phyloP scores from a whole-genome alignment of 176 grass and related monocot genomes.

The Cenchrus fungigraminus region DNA sequence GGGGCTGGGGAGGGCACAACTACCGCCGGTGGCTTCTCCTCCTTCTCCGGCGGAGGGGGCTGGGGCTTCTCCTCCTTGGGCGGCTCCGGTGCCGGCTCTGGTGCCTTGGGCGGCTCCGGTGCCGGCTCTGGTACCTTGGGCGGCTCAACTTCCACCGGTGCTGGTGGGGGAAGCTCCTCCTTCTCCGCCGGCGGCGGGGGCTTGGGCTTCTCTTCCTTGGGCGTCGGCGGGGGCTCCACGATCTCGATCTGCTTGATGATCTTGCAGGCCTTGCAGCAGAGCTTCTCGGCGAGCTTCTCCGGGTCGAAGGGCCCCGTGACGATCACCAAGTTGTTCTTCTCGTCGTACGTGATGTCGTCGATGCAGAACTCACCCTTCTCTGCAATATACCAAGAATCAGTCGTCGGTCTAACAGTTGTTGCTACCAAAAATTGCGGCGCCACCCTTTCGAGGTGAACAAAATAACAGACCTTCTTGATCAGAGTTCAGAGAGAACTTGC shows the following conservation, averaged over 20 bases:
- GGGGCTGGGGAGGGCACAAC: neutral
- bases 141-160: neutral
- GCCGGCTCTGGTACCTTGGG: neutral
- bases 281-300: conserved; percentile 68
- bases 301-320: conserved; percentile 74
- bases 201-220: conserved; percentile 16
- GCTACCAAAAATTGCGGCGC: neutral
- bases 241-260: conserved; percentile 92
- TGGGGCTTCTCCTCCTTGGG: neutral
- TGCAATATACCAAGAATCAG: conserved; percentile 17
- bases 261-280: conserved; percentile 88
- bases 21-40: neutral
- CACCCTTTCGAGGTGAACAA: too few species aligned
- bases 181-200: neutral
- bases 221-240: conserved; percentile 40
- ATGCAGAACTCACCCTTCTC: conserved; percentile 67
- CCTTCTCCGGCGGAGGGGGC: neutral
- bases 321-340: conserved; percentile 78
- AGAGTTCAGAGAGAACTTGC: neutral
- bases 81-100: neutral
- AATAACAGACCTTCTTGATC: neutral
- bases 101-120: neutral
- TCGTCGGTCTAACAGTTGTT: neutral
- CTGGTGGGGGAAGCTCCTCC: neutral
- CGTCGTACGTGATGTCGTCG: conserved; percentile 67